Conservation (phyloP, 2,329 filamentous ascomycete species). For the Fusarium xyrophilum region DNA sequence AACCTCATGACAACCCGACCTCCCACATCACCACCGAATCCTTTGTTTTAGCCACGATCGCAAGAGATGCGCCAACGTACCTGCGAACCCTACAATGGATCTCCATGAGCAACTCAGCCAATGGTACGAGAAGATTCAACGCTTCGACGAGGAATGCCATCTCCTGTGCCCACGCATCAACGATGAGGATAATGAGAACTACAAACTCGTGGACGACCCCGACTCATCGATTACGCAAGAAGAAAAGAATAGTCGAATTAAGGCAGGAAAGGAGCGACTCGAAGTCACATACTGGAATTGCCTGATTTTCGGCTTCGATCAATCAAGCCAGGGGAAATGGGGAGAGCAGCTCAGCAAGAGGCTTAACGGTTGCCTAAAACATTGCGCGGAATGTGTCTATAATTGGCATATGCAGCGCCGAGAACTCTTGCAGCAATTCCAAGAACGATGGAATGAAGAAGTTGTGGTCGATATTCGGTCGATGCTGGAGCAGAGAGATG, state of each 20-base stretch:
- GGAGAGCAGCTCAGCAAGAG: constrained; percentile 64
- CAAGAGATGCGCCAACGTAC: constrained; percentile 33
- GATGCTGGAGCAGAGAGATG: constrained; percentile 66
- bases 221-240: constrained; percentile 57
- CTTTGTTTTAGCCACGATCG: constrained; percentile 5
- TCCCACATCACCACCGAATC: constrained; percentile 1
- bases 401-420: constrained; percentile 76
- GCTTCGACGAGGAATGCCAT: constrained; percentile 61
- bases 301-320: constrained; percentile 71
- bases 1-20: constrained; percentile 12
- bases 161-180: constrained; percentile 71
- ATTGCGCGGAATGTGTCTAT: constrained; percentile 73
- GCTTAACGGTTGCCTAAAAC: constrained; percentile 65
- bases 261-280: constrained; percentile 62
- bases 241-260: constrained; percentile 61
- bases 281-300: constrained; percentile 72
- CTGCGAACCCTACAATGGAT: constrained; percentile 46
- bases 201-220: constrained; percentile 58
- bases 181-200: constrained; percentile 69
- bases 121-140: constrained; percentile 54
- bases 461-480: constrained; percentile 60
- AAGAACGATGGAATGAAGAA: constrained; percentile 62
- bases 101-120: constrained; percentile 51
- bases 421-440: constrained; percentile 66
- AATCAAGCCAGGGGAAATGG: constrained; percentile 65